Evolutionary conservation across 495 filamentous ascomycete species (phyloP), one percentile per base, ranked within the genome.

Genomic region (Lasiosphaeria ovina): DNA sequence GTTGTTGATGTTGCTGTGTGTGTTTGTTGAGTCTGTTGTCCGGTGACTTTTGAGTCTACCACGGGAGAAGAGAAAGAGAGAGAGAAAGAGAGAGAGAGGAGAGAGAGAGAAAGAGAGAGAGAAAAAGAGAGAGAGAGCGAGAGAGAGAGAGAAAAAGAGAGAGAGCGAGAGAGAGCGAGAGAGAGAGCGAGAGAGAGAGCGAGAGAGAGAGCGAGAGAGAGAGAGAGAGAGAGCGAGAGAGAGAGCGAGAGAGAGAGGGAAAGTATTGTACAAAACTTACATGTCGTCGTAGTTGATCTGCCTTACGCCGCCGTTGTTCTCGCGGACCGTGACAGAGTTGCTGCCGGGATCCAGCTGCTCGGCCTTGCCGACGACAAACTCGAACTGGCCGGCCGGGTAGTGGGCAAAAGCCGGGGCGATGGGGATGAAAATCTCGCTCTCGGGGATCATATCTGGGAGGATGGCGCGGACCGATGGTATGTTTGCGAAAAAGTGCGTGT

Each of bases 321-420:
- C 73, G 0, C 63, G 68, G 8, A 84, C 76, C 3, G 69, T 62
- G 9, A 84, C 79, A 0, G 68, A 76, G 52, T 82, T 81, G 6
- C 55, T 54, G 1, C 63, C 59, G 0, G 71, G 58, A 42, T 87
- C 79, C n/a, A 90, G 71, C 6, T 60, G 44, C 9, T 76, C 77
- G 36, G 81, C 86, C 35, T 62, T 69, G 11, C 86, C 87, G 16
- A 72, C 66, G 57, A 89, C 71, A 59, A 87, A 81, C 60, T 83
- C 83, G 67, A 87, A 86, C 49, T 70, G 66, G 0, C 71, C 66
- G 2, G 67, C 31, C 0, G 79, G 67, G 64, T 87, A 85, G 17
- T 78, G 63, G 31, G 74, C 69, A 68, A 89, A 88, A 6, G 65
- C 69, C 3, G 77, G 72, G 10, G 72, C 72, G 62, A 90, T 81